Conservation (phyloP, 2,329 filamentous ascomycete species). For the Triangularia setosa region DNA sequence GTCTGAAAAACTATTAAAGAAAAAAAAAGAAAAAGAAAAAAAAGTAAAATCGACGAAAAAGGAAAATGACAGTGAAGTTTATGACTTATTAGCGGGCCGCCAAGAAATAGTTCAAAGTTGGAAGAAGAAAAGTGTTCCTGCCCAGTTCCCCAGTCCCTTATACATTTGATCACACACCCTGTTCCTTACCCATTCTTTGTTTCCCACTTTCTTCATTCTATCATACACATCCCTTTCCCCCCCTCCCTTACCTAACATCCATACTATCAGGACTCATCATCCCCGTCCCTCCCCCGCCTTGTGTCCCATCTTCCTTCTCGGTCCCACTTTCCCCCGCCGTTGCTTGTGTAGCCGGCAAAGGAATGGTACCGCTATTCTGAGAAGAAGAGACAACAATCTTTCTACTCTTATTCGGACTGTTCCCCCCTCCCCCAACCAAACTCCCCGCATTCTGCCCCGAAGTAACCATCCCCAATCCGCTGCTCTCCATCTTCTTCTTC, state of each 20-base stretch:
- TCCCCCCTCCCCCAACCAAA: constrained; percentile 22
- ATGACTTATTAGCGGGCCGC: not conserved
- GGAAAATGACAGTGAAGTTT: not conserved
- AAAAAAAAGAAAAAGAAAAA: not conserved
- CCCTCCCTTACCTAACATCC: constrained; percentile 34
- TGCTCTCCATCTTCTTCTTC: constrained; percentile 69
- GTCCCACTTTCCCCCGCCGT: constrained; percentile 43
- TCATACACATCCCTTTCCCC: constrained; percentile 4
- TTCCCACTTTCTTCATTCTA: not conserved
- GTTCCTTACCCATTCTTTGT: not conserved
- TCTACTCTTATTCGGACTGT: not conserved
- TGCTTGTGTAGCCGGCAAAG: not conserved
- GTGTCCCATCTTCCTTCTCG: constrained; percentile 59
- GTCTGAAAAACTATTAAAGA: not conserved
- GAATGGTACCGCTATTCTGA: constrained; percentile 4
- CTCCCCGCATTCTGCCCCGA: constrained; percentile 33
- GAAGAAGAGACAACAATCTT: constrained; percentile 24
- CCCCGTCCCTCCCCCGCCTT: constrained; percentile 28
- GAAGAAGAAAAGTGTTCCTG: not conserved
- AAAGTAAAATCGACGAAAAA: too few relatives aligned
- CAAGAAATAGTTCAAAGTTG: not conserved
- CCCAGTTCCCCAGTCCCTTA: not conserved
- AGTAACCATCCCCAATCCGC: constrained; percentile 46
- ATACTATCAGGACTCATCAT: constrained; percentile 87
- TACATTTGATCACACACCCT: not conserved